Evolutionary conservation across 306 rosid species (phyloP).

Genomic region (peach (Prunus persica)): DNA sequence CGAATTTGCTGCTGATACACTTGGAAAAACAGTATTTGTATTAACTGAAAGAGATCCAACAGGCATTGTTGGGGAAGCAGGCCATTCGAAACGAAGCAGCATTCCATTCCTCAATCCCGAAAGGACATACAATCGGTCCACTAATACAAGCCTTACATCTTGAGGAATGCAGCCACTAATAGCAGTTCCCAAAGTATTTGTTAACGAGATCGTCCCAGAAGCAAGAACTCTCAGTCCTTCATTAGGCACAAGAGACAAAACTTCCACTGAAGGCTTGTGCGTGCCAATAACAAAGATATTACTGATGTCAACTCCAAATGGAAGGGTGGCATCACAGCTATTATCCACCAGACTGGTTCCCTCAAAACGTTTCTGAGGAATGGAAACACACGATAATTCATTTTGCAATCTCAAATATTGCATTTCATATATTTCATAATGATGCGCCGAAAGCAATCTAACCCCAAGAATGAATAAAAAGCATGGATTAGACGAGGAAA

Average conservation of each 20-base stretch:
- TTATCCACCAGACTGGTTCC: slow-evolving; percentile 27
- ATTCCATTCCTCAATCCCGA: slow-evolving; percentile 94
- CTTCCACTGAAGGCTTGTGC: slow-evolving; percentile 87
- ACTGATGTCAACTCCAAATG: slow-evolving; percentile 46
- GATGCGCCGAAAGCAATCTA: slow-evolving; percentile 47
- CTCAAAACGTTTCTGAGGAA: slow-evolving; percentile 53
- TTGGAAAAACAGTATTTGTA: slow-evolving; percentile 38
- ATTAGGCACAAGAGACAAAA: slow-evolving; percentile 48
- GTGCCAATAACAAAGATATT: slow-evolving; percentile 81
- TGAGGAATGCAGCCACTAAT: slow-evolving; percentile 88
- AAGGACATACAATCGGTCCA: slow-evolving; percentile 71
- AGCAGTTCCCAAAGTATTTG: slow-evolving; percentile 64
- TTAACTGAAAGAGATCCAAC: slow-evolving; percentile 34
- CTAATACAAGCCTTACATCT: slow-evolving; percentile 85
- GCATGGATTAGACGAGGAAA: slow-evolving; percentile 92
- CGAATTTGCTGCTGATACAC: slow-evolving; percentile 41
- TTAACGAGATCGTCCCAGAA: slow-evolving; percentile 66
- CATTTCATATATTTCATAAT: slow-evolving; percentile 78
- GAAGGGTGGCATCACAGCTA: slow-evolving; percentile 37
- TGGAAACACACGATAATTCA: slow-evolving; percentile 88
- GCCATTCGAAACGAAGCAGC: slow-evolving; percentile 96
- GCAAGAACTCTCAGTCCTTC: slow-evolving; percentile 65
- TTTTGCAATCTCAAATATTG: slow-evolving; percentile 66
- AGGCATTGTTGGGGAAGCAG: slow-evolving; percentile 31
- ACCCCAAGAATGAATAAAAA: slow-evolving; percentile 77